Percentiles rank a stretch among this genome's conserved stretches.
Evolutionary conservation across 148 eudicot genomes (phyloP).

Genomic region (Silene latifolia): DNA sequence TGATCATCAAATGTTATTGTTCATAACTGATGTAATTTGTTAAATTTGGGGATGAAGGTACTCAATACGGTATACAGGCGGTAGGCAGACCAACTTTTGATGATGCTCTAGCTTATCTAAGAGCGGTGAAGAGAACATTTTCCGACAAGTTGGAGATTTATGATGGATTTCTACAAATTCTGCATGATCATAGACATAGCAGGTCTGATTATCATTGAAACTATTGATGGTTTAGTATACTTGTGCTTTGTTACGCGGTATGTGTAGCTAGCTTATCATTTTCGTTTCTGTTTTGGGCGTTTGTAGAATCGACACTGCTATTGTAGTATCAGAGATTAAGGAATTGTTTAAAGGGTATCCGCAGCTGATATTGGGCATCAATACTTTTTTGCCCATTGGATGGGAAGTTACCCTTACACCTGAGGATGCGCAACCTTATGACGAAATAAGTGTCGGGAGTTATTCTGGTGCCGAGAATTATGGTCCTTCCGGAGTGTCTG

Average conservation of each 20-base stretch:
- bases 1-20: background rate
- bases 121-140: slow-evolving; percentile 86
- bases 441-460: slow-evolving; percentile 67
- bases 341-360: slow-evolving; percentile 89
- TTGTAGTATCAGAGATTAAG: slow-evolving; percentile 86
- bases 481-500: slow-evolving; percentile 22
- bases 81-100: slow-evolving; percentile 54
- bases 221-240: background rate
- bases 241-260: background rate
- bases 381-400: slow-evolving; percentile 93
- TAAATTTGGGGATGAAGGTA: slow-evolving; percentile 39
- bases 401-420: slow-evolving; percentile 60
- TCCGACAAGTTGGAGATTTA: slow-evolving; percentile 80
- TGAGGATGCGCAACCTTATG: slow-evolving; percentile 63
- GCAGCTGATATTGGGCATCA: slow-evolving; percentile 75
- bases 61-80: slow-evolving; percentile 29
- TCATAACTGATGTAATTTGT: slow-evolving; percentile 7
- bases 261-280: slow-evolving; percentile 11
- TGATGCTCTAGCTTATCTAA: slow-evolving; percentile 80
- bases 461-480: slow-evolving; percentile 27
- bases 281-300: slow-evolving; percentile 4
- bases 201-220: slow-evolving; percentile 38
- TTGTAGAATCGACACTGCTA: slow-evolving; percentile 75
- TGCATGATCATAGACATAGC: slow-evolving; percentile 90
- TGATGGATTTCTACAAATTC: slow-evolving; percentile 85